phyloP scores from a whole-genome alignment of 139 green algal genomes.

The Chlamydomonas sp. region DNA sequence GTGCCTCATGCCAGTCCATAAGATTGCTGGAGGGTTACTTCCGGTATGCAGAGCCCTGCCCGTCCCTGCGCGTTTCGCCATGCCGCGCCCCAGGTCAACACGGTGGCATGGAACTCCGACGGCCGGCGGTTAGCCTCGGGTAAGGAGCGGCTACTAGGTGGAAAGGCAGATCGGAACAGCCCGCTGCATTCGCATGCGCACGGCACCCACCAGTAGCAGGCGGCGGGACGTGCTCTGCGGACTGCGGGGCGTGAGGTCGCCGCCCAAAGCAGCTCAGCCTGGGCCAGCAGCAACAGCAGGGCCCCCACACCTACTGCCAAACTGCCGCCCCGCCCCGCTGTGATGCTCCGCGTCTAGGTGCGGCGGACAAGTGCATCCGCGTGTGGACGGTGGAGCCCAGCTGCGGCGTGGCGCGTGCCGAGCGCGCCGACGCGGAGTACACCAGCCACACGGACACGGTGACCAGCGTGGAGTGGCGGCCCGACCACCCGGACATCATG shows the following conservation, averaged over 20 bases:
- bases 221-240: not conserved
- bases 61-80: not conserved
- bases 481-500: constrained; percentile 24
- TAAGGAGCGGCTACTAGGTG: not conserved
- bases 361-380: constrained; percentile 17
- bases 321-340: not conserved
- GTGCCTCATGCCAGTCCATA: too few species aligned
- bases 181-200: too few species aligned
- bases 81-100: not conserved
- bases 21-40: too few species aligned
- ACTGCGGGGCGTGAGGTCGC: not conserved
- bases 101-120: constrained; percentile 36
- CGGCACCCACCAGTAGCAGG: not conserved
- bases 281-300: too few species aligned
- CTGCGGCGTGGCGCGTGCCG: not conserved
- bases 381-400: constrained; percentile 37
- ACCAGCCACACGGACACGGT: constrained; percentile 11
- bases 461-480: constrained; percentile 24
- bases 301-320: not conserved
- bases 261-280: not conserved
- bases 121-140: constrained; percentile 32
- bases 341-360: not conserved
- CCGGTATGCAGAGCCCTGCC: too few species aligned
- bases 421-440: constrained; percentile 20
- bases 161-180: too few species aligned